Evolutionary conservation across 192 early-diverging fungal species (phyloP).

Genomic region (Backusella liffmaniae): DNA sequence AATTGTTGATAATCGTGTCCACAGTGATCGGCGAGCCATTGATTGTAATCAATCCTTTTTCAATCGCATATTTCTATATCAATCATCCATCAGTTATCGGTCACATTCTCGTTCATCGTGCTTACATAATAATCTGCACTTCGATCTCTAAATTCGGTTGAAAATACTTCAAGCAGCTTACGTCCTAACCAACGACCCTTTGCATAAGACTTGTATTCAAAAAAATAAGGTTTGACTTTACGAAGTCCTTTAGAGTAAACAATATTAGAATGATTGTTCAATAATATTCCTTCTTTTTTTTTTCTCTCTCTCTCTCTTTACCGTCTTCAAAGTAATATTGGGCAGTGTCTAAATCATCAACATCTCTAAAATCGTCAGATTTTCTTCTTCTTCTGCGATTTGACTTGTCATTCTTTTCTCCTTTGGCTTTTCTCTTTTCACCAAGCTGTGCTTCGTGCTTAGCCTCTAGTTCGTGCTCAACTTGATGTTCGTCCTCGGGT

Average conservation of each 20-base stretch:
- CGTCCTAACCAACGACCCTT: constrained; percentile 89
- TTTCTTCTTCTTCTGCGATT: constrained; percentile 18
- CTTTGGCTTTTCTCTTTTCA: background rate
- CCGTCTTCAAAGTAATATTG: constrained; percentile 64
- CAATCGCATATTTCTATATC: constrained; percentile 67
- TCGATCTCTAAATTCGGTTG: constrained; percentile 87
- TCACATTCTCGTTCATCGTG: background rate
- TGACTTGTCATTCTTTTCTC: background rate
- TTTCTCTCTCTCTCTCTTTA: constrained; percentile 22
- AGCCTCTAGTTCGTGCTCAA: background rate
- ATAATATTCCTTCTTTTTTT: background rate
- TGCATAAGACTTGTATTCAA: constrained; percentile 75
- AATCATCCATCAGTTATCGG: background rate
- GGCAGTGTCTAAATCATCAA: constrained; percentile 44
- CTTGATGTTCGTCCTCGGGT: background rate
- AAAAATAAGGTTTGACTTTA: constrained; percentile 85
- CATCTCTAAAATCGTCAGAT: constrained; percentile 23
- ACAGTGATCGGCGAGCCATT: constrained; percentile 59
- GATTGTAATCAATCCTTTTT: constrained; percentile 76
- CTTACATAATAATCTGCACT: constrained; percentile 76
- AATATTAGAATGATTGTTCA: no score
- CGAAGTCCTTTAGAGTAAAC: constrained; percentile 58
- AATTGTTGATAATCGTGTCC: constrained; percentile 70
- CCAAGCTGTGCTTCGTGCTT: background rate
- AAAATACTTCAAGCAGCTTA: constrained; percentile 77